Evolutionary conservation across 2,329 filamentous ascomycete species (phyloP).

Genomic region (Aspergillus candidus): DNA sequence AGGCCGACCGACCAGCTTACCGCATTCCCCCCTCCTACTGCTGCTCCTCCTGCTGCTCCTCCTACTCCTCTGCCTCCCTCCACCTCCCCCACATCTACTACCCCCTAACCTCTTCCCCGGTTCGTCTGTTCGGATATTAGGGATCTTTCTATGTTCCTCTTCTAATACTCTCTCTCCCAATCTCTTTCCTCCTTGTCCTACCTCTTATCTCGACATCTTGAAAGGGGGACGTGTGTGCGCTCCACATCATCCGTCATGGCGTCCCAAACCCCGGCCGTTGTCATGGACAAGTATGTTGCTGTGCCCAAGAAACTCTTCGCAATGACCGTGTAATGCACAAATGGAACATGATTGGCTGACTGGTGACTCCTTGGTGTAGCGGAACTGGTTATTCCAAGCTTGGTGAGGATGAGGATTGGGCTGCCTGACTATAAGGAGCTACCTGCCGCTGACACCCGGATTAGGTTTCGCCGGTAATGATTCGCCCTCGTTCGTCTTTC

Average conservation of each 20-base stretch:
- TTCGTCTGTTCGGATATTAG: background rate
- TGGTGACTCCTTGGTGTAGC: slow-evolving; percentile 49
- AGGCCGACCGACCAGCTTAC: too few species aligned
- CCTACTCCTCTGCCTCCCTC: too few species aligned
- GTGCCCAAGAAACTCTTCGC: slow-evolving; percentile 5
- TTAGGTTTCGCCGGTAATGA: slow-evolving; percentile 97
- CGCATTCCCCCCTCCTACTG: too few species aligned
- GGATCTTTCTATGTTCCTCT: background rate
- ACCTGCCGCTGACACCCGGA: slow-evolving; percentile 26
- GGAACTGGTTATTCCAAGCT: slow-evolving; percentile 99
- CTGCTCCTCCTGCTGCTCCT: too few species aligned
- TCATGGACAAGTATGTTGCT: slow-evolving; percentile 98
- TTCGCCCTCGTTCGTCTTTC: slow-evolving; percentile 97
- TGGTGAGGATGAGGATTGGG: slow-evolving; percentile 52
- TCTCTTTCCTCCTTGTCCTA: background rate
- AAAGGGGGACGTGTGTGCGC: slow-evolving; percentile 14
- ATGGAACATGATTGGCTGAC: slow-evolving; percentile 29
- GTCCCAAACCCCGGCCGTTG: slow-evolving; percentile 98
- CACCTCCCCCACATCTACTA: background rate
- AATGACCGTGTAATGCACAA: background rate
- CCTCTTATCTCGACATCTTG: slow-evolving; percentile 3
- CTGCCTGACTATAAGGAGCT: too few species aligned
- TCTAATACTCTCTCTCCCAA: background rate
- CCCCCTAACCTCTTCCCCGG: background rate
- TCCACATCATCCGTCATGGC: slow-evolving; percentile 59